A percentile compares a stretch with the other conserved stretches of the same genome.
Conservation (phyloP, 202 grass and related monocot genomes). For the Hordeum pubiflorum region DNA sequence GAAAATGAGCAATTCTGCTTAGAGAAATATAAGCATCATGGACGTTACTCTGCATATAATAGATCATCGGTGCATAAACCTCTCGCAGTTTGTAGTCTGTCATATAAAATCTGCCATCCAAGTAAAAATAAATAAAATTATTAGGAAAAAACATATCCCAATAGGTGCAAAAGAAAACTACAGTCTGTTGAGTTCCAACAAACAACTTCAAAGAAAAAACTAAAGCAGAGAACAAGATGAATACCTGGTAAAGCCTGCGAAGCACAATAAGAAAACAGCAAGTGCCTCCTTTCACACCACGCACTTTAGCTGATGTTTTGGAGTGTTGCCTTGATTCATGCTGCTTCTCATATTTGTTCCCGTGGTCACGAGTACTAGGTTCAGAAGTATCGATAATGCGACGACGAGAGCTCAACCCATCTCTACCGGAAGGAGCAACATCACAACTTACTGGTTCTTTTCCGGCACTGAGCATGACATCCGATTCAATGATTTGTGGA, state of each 20-base stretch:
- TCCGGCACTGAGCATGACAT: not conserved
- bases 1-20: not conserved
- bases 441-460: not conserved
- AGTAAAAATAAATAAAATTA: not conserved
- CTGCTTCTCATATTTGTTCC: not conserved
- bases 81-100: conserved; percentile 19
- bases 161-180: not conserved
- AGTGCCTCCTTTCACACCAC: not conserved
- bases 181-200: not conserved
- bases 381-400: not conserved
- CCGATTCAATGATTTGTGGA: not conserved
- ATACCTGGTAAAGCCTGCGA: conserved; percentile 34
- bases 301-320: not conserved
- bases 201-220: not conserved
- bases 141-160: not conserved
- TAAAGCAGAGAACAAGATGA: not conserved
- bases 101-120: conserved; percentile 26
- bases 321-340: conserved; percentile 5
- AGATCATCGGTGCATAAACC: not conserved
- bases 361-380: not conserved
- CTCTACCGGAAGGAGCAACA: conserved; percentile 4
- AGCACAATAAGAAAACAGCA: conserved; percentile 34
- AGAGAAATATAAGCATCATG: not conserved
- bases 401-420: not conserved
- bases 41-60: conserved; percentile 30